Percentiles rank a stretch among this genome's conserved stretches.
Conservation (phyloP, 768 basidiomycete genomes). For the Xerocomellus dryophilus region DNA sequence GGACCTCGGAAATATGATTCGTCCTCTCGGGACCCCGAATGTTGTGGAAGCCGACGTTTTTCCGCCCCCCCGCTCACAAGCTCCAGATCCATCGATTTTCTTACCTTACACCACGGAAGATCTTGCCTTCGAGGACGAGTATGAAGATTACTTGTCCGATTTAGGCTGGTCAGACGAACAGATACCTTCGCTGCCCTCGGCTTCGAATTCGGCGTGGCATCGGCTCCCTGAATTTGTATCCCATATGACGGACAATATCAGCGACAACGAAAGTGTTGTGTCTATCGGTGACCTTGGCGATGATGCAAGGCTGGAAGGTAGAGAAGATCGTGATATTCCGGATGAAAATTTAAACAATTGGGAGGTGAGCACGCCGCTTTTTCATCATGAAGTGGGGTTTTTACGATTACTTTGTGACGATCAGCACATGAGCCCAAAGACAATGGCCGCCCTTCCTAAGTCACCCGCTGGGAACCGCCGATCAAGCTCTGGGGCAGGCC, state of each 20-base stretch:
- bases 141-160: constrained; percentile 93
- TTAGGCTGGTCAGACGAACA: constrained; percentile 70
- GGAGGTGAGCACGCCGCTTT: constrained; percentile 63
- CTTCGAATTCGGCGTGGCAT: constrained; percentile 68
- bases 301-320: constrained; percentile 64
- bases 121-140: constrained; percentile 93
- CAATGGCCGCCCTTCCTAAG: constrained; percentile 89
- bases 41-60: constrained; percentile 87
- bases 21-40: constrained; percentile 73
- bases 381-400: not conserved
- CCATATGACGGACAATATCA: constrained; percentile 83
- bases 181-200: constrained; percentile 34
- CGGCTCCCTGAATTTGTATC: constrained; percentile 75
- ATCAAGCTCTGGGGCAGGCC: constrained; percentile 78
- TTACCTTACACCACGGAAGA: constrained; percentile 91
- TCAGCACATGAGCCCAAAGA: constrained; percentile 95
- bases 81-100: constrained; percentile 79
- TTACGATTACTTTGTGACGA: not conserved
- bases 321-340: constrained; percentile 57
- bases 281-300: constrained; percentile 87
- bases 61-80: constrained; percentile 87
- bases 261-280: constrained; percentile 91
- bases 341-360: constrained; percentile 92
- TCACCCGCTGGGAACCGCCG: constrained; percentile 81
- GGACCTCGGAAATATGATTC: constrained; percentile 70